Conservation (phyloP, 257 asterid genomes). For the Paulownia fortunei region DNA sequence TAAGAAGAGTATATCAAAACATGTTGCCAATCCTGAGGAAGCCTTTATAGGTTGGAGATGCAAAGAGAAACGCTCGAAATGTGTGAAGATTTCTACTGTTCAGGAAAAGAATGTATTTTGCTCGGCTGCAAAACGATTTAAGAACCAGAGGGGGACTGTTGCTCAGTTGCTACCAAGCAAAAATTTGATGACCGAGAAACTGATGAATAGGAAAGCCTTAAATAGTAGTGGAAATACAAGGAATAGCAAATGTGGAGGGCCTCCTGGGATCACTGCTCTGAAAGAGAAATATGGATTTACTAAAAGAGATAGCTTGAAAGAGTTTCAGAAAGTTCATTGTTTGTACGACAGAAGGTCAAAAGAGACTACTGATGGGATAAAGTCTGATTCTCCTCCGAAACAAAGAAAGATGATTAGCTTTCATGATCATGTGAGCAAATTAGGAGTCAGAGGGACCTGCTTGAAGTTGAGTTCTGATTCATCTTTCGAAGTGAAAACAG, state of each 20-base stretch:
- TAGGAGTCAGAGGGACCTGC: slow-evolving; percentile 25
- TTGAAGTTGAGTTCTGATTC: slow-evolving; percentile 32
- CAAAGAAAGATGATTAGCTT: slow-evolving; percentile 34
- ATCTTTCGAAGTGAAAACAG: slow-evolving; percentile 36
- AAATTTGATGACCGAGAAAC: slow-evolving; percentile 27
- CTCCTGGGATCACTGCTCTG: slow-evolving; percentile 26
- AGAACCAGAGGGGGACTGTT: slow-evolving; percentile 26
- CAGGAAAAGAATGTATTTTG: slow-evolving; percentile 21
- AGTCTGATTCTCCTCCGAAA: slow-evolving; percentile 36
- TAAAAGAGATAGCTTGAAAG: slow-evolving; percentile 30
- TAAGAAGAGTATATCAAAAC: slow-evolving; percentile 28
- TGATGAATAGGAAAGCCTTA: slow-evolving; percentile 31
- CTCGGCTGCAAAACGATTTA: slow-evolving; percentile 21
- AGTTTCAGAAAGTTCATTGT: slow-evolving; percentile 15
- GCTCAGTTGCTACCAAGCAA: slow-evolving; percentile 25
- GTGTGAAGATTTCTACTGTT: slow-evolving; percentile 32
- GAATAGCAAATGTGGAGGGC: slow-evolving; percentile 29
- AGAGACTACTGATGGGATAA: slow-evolving; percentile 32
- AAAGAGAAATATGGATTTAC: slow-evolving; percentile 28
- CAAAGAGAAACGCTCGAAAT: slow-evolving; percentile 48
- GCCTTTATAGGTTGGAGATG: slow-evolving; percentile 44
- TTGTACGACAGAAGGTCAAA: slow-evolving; percentile 26
- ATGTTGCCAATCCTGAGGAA: slow-evolving; percentile 24
- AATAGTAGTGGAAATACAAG: slow-evolving; percentile 19
- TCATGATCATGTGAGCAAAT: slow-evolving; percentile 29